phyloP scores from a whole-genome alignment of 2,329 filamentous ascomycete species.

The Clonostachys byssicola region DNA sequence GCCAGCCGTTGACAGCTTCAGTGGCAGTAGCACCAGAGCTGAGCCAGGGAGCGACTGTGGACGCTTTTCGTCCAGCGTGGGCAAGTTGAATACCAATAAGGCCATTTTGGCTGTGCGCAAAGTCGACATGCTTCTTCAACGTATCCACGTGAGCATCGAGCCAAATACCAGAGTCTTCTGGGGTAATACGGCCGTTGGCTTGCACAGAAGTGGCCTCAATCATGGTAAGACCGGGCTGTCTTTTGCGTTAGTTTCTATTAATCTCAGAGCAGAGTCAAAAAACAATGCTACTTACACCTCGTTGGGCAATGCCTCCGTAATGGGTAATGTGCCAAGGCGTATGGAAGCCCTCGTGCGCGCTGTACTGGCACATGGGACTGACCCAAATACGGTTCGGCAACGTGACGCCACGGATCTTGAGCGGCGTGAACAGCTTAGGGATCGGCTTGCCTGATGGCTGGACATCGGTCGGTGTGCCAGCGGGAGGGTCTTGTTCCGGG shows the following conservation, averaged over 20 bases:
- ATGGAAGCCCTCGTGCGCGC: constrained; percentile 49
- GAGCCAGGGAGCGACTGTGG: constrained; percentile 59
- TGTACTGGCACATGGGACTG: constrained; percentile 43
- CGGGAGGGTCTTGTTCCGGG: constrained; percentile 35
- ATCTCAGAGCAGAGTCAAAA: constrained; percentile 9
- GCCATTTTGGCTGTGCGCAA: constrained; percentile 48
- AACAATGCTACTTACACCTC: constrained; percentile 41
- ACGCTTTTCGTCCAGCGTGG: constrained; percentile 67
- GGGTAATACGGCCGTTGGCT: constrained; percentile 68
- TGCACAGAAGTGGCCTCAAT: constrained; percentile 67
- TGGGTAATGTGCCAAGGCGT: constrained; percentile 72
- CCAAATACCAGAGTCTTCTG: constrained; percentile 66
- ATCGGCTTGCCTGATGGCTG: constrained; percentile 43
- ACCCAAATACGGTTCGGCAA: constrained; percentile 42
- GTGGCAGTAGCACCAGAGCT: constrained; percentile 47
- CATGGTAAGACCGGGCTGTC: constrained; percentile 54
- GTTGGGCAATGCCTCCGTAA: constrained; percentile 66
- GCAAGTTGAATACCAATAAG: constrained; percentile 69
- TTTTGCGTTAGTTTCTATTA: background rate
- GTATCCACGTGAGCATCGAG: constrained; percentile 63
- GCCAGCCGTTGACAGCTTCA: constrained; percentile 46
- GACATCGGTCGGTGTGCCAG: constrained; percentile 34
- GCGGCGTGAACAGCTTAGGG: constrained; percentile 43
- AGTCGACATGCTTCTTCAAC: constrained; percentile 55
- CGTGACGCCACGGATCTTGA: constrained; percentile 37